Base-by-base conservation (phyloP, 2,329 filamentous ascomycete genomes). In the Boeremia exigua region DNA sequence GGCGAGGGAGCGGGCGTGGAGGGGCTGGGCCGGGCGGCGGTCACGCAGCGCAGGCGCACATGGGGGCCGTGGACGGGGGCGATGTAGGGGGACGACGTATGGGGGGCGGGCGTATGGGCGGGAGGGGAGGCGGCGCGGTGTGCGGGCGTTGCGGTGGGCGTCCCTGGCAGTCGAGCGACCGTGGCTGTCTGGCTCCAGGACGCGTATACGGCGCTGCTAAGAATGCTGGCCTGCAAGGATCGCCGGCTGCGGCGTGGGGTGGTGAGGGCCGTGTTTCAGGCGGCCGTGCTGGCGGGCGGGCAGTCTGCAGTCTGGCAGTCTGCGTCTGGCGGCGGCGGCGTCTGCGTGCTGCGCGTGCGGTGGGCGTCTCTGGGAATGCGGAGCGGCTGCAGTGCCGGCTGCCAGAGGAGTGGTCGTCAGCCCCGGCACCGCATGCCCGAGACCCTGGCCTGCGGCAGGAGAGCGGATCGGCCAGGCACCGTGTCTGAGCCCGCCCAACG, bases 141-240 rank as follows among this genome's bases (percentile, higher is more conserved):
- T 15, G 38, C 7, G n/a, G 38, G 14, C 12, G n/a, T 6, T n/a
- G 25, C n/a, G 37, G 37, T 19, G 10, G n/a, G n/a, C n/a, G n/a
- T n/a, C n/a, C n/a, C n/a, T 23, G 19, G 19, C 19, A 5, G 19
- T 23, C 5, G 19, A 33, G 49, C 29, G 44, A 42, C 28, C 15
- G 23, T 57, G 54, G 43, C 39, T 48, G 27, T 40, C 34, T 38
- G 29, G 40, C 52, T 5, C 3, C 19, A 23, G 19, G 64, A 67
- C 64, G 65, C 66, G 64, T 66, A 59, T 47, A 57, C 62, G 52
- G 59, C 42, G 37, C 43, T 65, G 58, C 61, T 69, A 66, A 68
- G 65, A 71, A 70, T 68, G 69, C 60, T 67, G 34, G 19, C 19
- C 58, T 57, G 55, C 58, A 58, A 46, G 59, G 63, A 65, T 61